phyloP scores from a whole-genome alignment of 2,329 filamentous ascomycete genomes.

The Harringtonia lauricola region DNA sequence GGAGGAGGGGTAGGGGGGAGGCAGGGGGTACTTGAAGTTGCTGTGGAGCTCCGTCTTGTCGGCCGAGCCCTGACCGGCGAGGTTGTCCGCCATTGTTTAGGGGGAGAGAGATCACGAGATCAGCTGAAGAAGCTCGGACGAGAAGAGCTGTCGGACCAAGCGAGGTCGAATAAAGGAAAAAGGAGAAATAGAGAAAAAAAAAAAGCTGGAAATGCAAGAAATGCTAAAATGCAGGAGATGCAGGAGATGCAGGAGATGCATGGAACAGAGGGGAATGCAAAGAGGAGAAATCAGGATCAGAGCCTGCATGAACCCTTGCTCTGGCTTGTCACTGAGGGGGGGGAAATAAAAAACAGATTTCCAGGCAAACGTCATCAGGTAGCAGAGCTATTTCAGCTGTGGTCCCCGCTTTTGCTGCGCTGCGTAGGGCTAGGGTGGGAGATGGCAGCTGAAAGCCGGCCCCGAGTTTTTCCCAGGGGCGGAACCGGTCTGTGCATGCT shows the following conservation, averaged over 20 bases:
- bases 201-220: not conserved
- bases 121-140: not conserved
- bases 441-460: too few species aligned
- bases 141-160: too few species aligned
- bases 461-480: too few species aligned
- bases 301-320: too few species aligned
- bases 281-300: not conserved
- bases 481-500: too few species aligned
- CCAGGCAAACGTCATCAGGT: not conserved
- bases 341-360: not conserved
- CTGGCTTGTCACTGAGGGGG: too few species aligned
- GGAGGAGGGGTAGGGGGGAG: not conserved
- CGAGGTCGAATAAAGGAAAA: not conserved
- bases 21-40: conserved; percentile 15
- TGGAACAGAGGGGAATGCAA: too few species aligned
- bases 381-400: not conserved
- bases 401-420: too few species aligned
- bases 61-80: conserved; percentile 9
- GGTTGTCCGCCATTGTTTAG: conserved; percentile 14
- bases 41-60: conserved; percentile 13
- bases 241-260: too few species aligned
- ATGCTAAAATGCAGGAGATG: too few species aligned
- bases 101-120: not conserved
- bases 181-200: not conserved
- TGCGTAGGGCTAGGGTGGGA: too few species aligned